Evolutionary conservation across 352 stramenopile species (phyloP), one percentile per base, ranked within the genome.

Genomic region (Peronosclerospora sorghi): DNA sequence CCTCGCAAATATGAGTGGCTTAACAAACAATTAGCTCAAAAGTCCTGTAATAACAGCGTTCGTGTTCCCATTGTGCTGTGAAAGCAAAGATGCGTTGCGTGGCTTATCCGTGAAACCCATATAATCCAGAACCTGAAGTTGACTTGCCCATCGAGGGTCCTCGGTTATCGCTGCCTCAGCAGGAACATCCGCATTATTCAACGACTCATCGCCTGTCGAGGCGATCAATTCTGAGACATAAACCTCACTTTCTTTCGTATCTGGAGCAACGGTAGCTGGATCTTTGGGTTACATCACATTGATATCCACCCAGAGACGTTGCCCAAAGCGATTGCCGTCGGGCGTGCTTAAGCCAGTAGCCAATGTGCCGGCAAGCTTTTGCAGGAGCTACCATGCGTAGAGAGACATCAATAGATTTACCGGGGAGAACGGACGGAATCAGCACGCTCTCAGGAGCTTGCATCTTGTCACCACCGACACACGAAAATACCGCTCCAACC

Each of bases 221-320:
- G 61, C 35, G 10, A 77, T 32, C 1, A 57, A 56, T 14, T 53
- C 48, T 32, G 53, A 46, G 30, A 62, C 61, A 10, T 62, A 34
- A 19, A 75, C 37, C 21, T 60, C 59, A 36, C 71, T 50, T 18
- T 63, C 58, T 35, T 56, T 65, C n/a, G 35, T 53, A 14, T 49
- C 47, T 8, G 36, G 41, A 18, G 19, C 36, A 48, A 34, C 32
- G 6, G 53, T 44, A 1, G 51, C 45, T 4, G 51, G 36, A 32
- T 66, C 57, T 41, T 65, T 54, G 4, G 64, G 48, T 7, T 55
- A 56, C 44, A 75, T 70, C 19, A 91, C 76, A 14, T 78, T 85
- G 28, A 95, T 73, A 48, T 95, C 81, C 19, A 93, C 73, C 83
- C 83, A 95, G 29, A 95, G 77, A 5, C 81, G 75, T 45, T 95